Evolutionary conservation across 768 basidiomycete species (phyloP).

Genomic region (Cyclocybe aegerita): DNA sequence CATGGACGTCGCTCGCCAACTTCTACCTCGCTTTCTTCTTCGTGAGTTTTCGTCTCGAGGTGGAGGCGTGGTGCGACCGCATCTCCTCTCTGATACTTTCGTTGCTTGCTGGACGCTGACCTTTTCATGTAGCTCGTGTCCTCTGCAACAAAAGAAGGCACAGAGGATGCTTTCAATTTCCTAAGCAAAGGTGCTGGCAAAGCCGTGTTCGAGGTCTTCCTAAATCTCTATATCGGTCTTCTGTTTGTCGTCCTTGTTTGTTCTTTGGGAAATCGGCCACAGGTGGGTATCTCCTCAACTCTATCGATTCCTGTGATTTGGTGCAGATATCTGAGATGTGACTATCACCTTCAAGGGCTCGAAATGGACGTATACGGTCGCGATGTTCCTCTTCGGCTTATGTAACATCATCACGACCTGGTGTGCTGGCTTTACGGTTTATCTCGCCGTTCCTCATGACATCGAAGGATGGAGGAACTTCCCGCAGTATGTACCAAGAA

Average conservation of each 20-base stretch:
- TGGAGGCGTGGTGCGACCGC: neutral
- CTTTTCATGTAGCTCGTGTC: slow-evolving; percentile 61
- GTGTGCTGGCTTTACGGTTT: slow-evolving; percentile 92
- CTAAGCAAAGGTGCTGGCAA: slow-evolving; percentile 69
- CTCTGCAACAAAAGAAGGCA: slow-evolving; percentile 62
- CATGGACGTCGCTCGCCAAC: slow-evolving; percentile 92
- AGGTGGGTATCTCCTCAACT: slow-evolving; percentile 28
- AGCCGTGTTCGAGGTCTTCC: slow-evolving; percentile 76
- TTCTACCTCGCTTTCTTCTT: slow-evolving; percentile 96
- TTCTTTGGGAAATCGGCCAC: slow-evolving; percentile 90
- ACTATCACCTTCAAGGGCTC: slow-evolving; percentile 53
- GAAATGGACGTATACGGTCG: slow-evolving; percentile 78
- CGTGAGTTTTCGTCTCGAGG: slow-evolving; percentile 42
- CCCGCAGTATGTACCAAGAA: slow-evolving; percentile 49
- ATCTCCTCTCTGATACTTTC: neutral
- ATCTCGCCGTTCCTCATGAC: slow-evolving; percentile 76
- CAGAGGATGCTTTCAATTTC: slow-evolving; percentile 78
- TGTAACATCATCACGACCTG: slow-evolving; percentile 80
- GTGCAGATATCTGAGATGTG: neutral
- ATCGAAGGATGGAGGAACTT: slow-evolving; percentile 75
- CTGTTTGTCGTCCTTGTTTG: slow-evolving; percentile 82
- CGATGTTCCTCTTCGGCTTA: slow-evolving; percentile 77
- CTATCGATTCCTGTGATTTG: neutral
- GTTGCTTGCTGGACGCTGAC: slow-evolving; percentile 2
- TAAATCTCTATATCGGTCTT: slow-evolving; percentile 79